A percentile compares a stretch with the other conserved stretches of the same genome.
Conservation (phyloP, 768 basidiomycete genomes). For the Thelephora aurantiotincta region DNA sequence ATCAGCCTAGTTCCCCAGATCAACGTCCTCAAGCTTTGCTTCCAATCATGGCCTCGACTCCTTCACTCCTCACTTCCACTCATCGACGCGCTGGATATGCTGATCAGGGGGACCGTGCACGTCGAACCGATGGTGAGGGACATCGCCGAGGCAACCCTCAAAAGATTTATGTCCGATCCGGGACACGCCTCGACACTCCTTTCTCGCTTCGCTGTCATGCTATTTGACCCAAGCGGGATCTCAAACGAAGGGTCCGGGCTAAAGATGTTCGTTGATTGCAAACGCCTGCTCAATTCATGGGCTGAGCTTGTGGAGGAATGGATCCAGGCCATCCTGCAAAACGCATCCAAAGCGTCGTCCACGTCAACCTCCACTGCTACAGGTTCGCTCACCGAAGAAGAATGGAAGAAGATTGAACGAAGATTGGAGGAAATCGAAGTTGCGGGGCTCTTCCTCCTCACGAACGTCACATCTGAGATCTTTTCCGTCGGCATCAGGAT, state of each 20-base stretch:
- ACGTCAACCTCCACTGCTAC: constrained; percentile 17
- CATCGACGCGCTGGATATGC: constrained; percentile 57
- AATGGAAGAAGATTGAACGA: constrained; percentile 26
- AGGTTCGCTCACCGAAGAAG: constrained; percentile 24
- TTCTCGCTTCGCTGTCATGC: constrained; percentile 48
- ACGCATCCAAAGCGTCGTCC: no score
- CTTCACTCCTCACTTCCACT: constrained; percentile 41
- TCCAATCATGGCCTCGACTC: constrained; percentile 77
- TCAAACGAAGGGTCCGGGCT: constrained; percentile 48
- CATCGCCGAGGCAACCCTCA: constrained; percentile 53
- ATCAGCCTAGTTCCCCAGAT: constrained; percentile 45
- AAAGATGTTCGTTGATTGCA: constrained; percentile 51
- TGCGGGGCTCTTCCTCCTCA: constrained; percentile 61
- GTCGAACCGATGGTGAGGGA: constrained; percentile 65
- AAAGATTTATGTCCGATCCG: constrained; percentile 55
- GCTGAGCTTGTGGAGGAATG: constrained; percentile 54
- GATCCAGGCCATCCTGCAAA: constrained; percentile 30
- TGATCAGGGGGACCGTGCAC: constrained; percentile 72
- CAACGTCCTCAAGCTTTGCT: constrained; percentile 57
- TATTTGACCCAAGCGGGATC: constrained; percentile 58
- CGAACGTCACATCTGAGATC: constrained; percentile 36
- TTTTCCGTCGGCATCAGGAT: constrained; percentile 50
- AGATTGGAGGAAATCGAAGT: constrained; percentile 53
- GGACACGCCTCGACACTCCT: constrained; percentile 42
- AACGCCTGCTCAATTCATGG: constrained; percentile 63